Base-by-base conservation (phyloP, 768 basidiomycete species). In the Collybia sordida region DNA sequence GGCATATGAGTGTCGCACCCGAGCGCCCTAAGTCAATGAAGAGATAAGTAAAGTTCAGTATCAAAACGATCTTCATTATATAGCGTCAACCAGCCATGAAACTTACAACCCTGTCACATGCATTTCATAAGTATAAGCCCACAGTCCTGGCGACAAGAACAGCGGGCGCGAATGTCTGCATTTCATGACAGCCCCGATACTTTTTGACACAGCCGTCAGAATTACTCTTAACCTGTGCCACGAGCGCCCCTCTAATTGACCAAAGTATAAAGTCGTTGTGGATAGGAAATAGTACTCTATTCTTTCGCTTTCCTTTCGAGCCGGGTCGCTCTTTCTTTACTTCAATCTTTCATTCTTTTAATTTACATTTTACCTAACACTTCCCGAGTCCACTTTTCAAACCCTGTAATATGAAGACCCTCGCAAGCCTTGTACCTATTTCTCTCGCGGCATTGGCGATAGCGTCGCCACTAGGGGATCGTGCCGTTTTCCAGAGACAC, bases 401-500 rank as follows among this genome's bases (percentile, higher is more conserved):
- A 28, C 37, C 12, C 27, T 23, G 31, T 31, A 43, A 48, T 42
- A 72, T 71, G 71, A 66, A 61, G 63, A 57, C 64, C 44, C 54
- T 31, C 31, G 14, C 64, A 31, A 35, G 58, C 37, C 50, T 70
- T 28, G 50, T 67, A 50, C 50, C 64, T 34, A 59, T 69, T 51
- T 66, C 64, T 31, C 53, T 64, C 19, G 57, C 61, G 36, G 54
- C 70, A 49, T 57, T 65, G 15, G 61, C 58, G 15, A 41, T 62
- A n/a, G 64, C 68, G 12, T 57, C 65, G 51, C 69, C 71, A 23
- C 54, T 70, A 24, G 68, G 68, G 27, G 57, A 67, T 53, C 72
- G 69, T 56, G 64, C 61, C 11, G 56, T 67, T 35, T 64, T 68
- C 60, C 59, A 61, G 45, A 67, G 60, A 50, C 62, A 68, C 56